Evolutionary conservation across 2,329 filamentous ascomycete genomes (phyloP).

Genomic region (Phialocephala subalpina): DNA sequence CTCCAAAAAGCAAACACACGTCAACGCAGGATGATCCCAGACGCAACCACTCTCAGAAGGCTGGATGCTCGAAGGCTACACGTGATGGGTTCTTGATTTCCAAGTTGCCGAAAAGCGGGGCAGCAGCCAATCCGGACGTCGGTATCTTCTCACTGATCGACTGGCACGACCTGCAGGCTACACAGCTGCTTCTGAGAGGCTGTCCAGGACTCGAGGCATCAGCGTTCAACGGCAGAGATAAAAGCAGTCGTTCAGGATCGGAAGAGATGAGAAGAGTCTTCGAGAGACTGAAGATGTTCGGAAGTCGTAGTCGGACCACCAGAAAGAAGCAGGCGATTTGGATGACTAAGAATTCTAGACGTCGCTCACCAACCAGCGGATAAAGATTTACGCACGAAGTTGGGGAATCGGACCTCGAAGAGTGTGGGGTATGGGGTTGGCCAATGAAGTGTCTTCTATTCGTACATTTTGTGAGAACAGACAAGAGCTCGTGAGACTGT

Average conservation of each 20-base stretch:
- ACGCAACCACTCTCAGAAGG: neutral
- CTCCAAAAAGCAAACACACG: neutral
- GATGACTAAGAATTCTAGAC: neutral
- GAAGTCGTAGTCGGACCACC: neutral
- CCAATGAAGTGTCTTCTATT: neutral
- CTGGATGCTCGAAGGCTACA: neutral
- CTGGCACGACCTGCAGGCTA: neutral
- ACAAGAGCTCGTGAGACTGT: neutral
- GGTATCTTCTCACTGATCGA: neutral
- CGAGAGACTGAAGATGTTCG: conserved; percentile 1
- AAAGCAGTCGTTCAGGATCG: neutral
- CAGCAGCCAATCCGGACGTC: conserved; percentile 4
- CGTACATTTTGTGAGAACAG: neutral
- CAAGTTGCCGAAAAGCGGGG: neutral
- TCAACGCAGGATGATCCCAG: neutral
- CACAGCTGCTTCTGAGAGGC: neutral
- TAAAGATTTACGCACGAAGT: neutral
- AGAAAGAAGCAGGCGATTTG: neutral
- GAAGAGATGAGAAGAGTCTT: conserved; percentile 3
- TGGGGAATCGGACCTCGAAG: neutral
- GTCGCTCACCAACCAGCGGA: too few species aligned
- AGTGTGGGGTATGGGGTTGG: conserved; percentile 10
- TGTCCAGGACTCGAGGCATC: neutral
- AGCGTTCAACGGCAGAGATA: neutral
- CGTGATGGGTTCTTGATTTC: neutral